These are phyloP conservation scores for Didymella pinodella DNA, from an alignment of 2,329 filamentous ascomycete species.

Conservation along the genomic window DNA sequence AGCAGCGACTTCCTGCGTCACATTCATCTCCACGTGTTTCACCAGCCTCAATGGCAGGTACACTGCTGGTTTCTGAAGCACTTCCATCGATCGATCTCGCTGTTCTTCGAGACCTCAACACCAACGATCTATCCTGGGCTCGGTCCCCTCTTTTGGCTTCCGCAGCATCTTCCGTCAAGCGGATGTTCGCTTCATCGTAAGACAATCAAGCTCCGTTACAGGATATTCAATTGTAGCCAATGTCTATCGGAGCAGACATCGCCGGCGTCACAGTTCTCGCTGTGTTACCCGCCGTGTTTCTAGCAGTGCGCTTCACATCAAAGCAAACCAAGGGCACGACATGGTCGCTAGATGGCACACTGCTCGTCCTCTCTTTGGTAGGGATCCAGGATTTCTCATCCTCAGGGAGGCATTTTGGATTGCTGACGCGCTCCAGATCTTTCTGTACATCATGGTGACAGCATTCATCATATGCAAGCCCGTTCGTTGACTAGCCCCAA, in stretches of 20 bases:
- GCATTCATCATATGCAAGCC: conserved; percentile 27
- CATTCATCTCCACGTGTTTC: conserved; percentile 26
- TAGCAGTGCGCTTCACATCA: conserved; percentile 29
- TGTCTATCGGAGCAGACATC: conserved; percentile 24
- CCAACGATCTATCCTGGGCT: conserved; percentile 15
- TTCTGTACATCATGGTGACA: conserved; percentile 28
- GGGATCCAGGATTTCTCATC: neutral
- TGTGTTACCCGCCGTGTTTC: conserved; percentile 28
- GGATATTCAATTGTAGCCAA: conserved; percentile 15
- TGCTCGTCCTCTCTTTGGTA: conserved; percentile 35
- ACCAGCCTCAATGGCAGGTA: conserved; percentile 17
- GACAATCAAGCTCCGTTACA: conserved; percentile 13
- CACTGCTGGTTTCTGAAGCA: conserved; percentile 9
- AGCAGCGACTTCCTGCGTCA: conserved; percentile 10
- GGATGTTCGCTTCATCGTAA: conserved; percentile 16
- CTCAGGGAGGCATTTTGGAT: neutral
- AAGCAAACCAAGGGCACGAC: conserved; percentile 30
- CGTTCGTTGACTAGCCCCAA: neutral
- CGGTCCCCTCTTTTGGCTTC: conserved; percentile 8
- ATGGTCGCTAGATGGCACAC: conserved; percentile 34
- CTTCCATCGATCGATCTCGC: conserved; percentile 17
- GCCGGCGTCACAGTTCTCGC: conserved; percentile 28
- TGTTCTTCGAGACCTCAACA: neutral
- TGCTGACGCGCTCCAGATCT: conserved; percentile 20
- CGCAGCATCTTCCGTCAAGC: conserved; percentile 15